Percentiles rank a stretch among this genome's conserved stretches.
Conservation (phyloP, 495 filamentous ascomycete species). For the Lasiosphaeria hispida region DNA sequence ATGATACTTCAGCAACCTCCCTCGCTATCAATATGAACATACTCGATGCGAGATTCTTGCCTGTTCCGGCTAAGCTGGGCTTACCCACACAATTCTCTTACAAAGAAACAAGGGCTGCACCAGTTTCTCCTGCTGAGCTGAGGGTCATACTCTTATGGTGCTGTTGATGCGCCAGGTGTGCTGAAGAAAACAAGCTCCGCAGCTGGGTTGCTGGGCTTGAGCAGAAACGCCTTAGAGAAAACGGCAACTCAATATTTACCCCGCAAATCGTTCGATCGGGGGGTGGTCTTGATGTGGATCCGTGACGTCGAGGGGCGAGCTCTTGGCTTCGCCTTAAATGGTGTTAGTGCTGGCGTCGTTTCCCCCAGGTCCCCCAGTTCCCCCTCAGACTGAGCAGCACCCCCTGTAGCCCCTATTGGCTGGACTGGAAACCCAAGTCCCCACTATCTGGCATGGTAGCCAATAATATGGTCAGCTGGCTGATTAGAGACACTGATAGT, state of each 20-base stretch:
- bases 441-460: slow-evolving; percentile 17
- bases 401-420: slow-evolving; percentile 25
- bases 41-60: background rate
- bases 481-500: slow-evolving; percentile 16
- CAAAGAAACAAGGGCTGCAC: no score
- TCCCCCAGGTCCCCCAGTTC: background rate
- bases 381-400: background rate
- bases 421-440: background rate
- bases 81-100: no score
- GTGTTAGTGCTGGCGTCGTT: slow-evolving; percentile 5
- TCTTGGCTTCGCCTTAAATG: slow-evolving; percentile 16
- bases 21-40: background rate
- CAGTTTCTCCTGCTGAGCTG: no score
- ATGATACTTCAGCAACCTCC: no score
- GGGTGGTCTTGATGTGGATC: slow-evolving; percentile 6
- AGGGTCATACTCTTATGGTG: no score
- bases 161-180: no score
- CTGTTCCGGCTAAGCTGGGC: background rate
- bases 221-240: background rate
- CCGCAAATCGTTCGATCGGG: slow-evolving; percentile 18
- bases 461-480: slow-evolving; percentile 10
- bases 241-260: slow-evolving; percentile 7
- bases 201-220: no score
- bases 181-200: no score
- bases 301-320: slow-evolving; percentile 18